Percentiles rank a stretch among this genome's conserved stretches.
Evolutionary conservation across 768 basidiomycete genomes (phyloP).

Genomic region (Boletales sp.): DNA sequence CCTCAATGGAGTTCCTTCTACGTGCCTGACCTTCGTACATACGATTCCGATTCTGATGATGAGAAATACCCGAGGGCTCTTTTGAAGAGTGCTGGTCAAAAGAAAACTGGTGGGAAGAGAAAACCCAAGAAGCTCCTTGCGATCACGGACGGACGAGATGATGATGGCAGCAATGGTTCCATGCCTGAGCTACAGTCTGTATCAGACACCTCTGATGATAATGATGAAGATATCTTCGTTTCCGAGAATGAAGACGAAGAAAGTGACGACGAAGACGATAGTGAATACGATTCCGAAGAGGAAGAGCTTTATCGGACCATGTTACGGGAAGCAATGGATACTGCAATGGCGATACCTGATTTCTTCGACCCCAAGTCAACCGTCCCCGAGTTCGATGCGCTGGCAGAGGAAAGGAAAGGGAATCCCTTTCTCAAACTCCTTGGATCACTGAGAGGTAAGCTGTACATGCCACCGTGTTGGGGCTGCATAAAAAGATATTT

Average conservation of each 20-base stretch:
- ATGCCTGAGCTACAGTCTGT: slow-evolving; percentile 70
- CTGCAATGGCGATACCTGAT: slow-evolving; percentile 52
- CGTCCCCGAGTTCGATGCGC: slow-evolving; percentile 42
- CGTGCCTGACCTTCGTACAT: slow-evolving; percentile 18
- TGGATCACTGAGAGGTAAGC: slow-evolving; percentile 66
- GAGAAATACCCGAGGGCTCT: slow-evolving; percentile 15
- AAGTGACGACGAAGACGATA: slow-evolving; percentile 35
- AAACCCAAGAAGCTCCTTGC: slow-evolving; percentile 41
- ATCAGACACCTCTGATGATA: slow-evolving; percentile 53
- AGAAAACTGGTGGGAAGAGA: slow-evolving; percentile 23
- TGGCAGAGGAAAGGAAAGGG: slow-evolving; percentile 51
- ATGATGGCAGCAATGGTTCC: slow-evolving; percentile 44
- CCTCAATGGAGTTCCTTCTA: slow-evolving; percentile 60
- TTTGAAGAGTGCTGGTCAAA: slow-evolving; percentile 11
- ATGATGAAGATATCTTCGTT: slow-evolving; percentile 32
- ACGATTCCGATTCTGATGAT: slow-evolving; percentile 24
- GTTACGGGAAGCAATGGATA: slow-evolving; percentile 71
- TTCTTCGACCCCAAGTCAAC: slow-evolving; percentile 50
- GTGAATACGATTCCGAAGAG: slow-evolving; percentile 61
- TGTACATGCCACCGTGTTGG: background rate
- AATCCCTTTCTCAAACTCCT: slow-evolving; percentile 80
- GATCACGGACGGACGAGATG: slow-evolving; percentile 42
- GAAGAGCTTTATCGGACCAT: slow-evolving; percentile 63
- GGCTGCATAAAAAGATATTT: background rate
- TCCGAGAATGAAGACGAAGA: slow-evolving; percentile 35